phyloP scores from a whole-genome alignment of 2,329 filamentous ascomycete species.

The Rosellinia necatrix region DNA sequence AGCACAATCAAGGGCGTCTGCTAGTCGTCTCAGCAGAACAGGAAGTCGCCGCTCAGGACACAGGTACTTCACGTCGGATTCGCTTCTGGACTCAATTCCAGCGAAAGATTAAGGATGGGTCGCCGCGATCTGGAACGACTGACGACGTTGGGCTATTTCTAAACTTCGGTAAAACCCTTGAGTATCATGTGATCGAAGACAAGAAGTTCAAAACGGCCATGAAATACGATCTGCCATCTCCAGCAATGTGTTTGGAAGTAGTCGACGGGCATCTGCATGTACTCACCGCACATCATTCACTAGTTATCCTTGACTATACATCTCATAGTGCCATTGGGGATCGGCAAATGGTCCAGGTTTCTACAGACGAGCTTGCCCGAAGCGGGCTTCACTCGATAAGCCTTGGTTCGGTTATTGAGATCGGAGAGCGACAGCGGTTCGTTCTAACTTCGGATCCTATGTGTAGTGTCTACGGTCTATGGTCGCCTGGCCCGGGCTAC shows the following conservation, averaged over 20 bases:
- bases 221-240: slow-evolving; percentile 56
- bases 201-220: slow-evolving; percentile 57
- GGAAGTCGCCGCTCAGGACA: slow-evolving; percentile 29
- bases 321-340: slow-evolving; percentile 40
- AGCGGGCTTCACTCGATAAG: slow-evolving; percentile 53
- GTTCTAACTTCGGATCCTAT: slow-evolving; percentile 55
- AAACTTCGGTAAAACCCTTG: slow-evolving; percentile 57
- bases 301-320: slow-evolving; percentile 58
- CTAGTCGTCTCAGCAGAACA: slow-evolving; percentile 58
- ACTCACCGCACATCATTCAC: slow-evolving; percentile 58
- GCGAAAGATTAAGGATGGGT: slow-evolving; percentile 52
- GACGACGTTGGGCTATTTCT: slow-evolving; percentile 60
- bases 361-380: slow-evolving; percentile 53
- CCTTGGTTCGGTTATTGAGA: slow-evolving; percentile 38
- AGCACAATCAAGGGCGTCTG: slow-evolving; percentile 52
- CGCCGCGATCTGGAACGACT: slow-evolving; percentile 61
- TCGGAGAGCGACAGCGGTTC: slow-evolving; percentile 44
- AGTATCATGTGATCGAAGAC: slow-evolving; percentile 61
- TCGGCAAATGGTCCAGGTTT: slow-evolving; percentile 46
- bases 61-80: slow-evolving; percentile 43
- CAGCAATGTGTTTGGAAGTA: slow-evolving; percentile 55
- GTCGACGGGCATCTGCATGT: slow-evolving; percentile 55
- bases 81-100: slow-evolving; percentile 55
- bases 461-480: slow-evolving; percentile 54
- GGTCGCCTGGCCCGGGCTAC: slow-evolving; percentile 51